phyloP scores from a whole-genome alignment of 176 grass and related monocot species.

The Secale cereale region DNA sequence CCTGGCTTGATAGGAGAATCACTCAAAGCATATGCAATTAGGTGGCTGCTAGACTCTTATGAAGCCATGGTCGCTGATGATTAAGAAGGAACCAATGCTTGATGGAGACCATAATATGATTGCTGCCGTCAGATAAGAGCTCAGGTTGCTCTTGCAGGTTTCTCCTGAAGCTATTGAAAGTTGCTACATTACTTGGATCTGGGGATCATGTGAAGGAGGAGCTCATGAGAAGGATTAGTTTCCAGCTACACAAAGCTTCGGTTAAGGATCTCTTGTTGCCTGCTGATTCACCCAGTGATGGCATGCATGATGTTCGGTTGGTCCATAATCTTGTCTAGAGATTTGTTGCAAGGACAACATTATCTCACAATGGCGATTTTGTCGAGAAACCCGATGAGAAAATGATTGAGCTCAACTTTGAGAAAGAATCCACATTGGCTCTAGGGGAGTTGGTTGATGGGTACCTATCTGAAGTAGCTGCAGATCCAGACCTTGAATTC shows the following conservation, averaged over 20 bases:
- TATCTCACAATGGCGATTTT: conserved; percentile 41
- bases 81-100: conserved; percentile 82
- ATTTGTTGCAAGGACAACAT: conserved; percentile 57
- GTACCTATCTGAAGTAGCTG: conserved; percentile 78
- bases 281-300: conserved; percentile 30
- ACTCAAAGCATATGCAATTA: conserved; percentile 78
- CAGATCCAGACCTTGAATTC: conserved; percentile 71
- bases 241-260: conserved; percentile 82
- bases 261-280: conserved; percentile 87
- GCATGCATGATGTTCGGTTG: conserved; percentile 58
- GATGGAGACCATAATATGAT: conserved; percentile 85
- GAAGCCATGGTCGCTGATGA: conserved; percentile 79
- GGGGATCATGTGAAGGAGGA: conserved; percentile 76
- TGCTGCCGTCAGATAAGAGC: conserved; percentile 87
- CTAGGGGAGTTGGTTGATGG: conserved; percentile 82
- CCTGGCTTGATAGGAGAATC: conserved; percentile 79
- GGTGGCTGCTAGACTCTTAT: conserved; percentile 89
- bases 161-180: conserved; percentile 91
- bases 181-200: conserved; percentile 73
- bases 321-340: conserved; percentile 76
- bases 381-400: conserved; percentile 61
- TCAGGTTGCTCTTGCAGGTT: conserved; percentile 94
- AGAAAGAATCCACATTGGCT: conserved; percentile 61
- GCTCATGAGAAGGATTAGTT: conserved; percentile 64
- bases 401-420: conserved; percentile 69